phyloP scores from a whole-genome alignment of 2,329 filamentous ascomycete genomes.

The Ilyonectria mors-panacis region DNA sequence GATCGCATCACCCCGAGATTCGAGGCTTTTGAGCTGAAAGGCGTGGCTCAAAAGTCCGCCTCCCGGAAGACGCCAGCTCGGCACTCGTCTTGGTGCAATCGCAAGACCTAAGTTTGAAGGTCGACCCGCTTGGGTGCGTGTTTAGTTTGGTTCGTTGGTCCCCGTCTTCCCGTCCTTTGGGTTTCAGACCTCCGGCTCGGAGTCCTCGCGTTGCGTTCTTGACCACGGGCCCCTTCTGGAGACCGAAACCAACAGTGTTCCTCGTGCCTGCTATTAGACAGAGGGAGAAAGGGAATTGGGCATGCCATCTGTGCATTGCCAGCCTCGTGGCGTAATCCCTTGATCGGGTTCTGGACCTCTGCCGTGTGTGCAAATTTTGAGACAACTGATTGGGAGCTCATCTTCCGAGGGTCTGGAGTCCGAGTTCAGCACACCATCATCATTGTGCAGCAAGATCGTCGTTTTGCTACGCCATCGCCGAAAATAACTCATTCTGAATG shows the following conservation, averaged over 20 bases:
- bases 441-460: not conserved
- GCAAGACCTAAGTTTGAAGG: not conserved
- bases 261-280: slow-evolving; percentile 12
- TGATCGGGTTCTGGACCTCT: not conserved
- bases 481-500: slow-evolving; percentile 14
- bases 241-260: not conserved
- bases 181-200: slow-evolving; percentile 11
- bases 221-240: slow-evolving; percentile 1
- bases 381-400: not conserved
- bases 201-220: slow-evolving; percentile 4
- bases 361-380: not conserved
- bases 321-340: not conserved
- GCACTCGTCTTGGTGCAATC: not conserved
- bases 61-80: not conserved
- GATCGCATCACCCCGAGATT: not conserved
- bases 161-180: slow-evolving; percentile 8
- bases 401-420: slow-evolving; percentile 12
- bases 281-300: not conserved
- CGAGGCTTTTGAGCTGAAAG: not conserved
- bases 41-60: too few relatives aligned
- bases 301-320: not conserved
- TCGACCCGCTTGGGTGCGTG: slow-evolving; percentile 8
- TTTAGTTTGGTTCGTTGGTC: slow-evolving; percentile 5
- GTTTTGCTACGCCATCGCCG: slow-evolving; percentile 3
- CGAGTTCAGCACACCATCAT: not conserved